A percentile compares a stretch with the other conserved stretches of the same genome.
These are phyloP conservation scores for Symbiotaphrina buchneri DNA, from an alignment of 495 filamentous ascomycete genomes.

Conservation along the genomic window DNA sequence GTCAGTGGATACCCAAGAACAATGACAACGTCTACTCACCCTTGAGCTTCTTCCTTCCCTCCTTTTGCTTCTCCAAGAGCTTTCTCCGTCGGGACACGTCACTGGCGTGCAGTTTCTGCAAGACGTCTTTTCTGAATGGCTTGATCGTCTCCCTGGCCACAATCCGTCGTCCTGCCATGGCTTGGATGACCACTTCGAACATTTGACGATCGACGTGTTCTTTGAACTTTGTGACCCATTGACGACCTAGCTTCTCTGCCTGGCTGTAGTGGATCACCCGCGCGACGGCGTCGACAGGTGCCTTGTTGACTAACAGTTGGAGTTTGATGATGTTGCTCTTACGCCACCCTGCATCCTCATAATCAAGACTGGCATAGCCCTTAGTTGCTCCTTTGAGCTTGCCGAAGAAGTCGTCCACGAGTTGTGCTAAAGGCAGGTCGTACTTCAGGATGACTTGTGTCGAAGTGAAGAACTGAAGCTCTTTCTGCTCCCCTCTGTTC, in stretches of 20 bases:
- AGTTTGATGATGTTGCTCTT: conserved; percentile 67
- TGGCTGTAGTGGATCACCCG: conserved; percentile 69
- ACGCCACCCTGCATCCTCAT: conserved; percentile 83
- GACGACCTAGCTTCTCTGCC: conserved; percentile 46
- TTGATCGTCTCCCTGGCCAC: conserved; percentile 90
- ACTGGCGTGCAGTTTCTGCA: conserved; percentile 81
- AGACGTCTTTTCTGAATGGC: conserved; percentile 85
- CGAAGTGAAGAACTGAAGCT: conserved; percentile 76
- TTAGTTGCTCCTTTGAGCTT: conserved; percentile 81
- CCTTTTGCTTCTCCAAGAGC: conserved; percentile 91
- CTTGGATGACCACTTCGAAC: conserved; percentile 93
- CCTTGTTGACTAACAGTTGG: conserved; percentile 82
- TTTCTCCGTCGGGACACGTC: conserved; percentile 69
- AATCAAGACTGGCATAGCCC: conserved; percentile 70
- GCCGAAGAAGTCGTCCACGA: conserved; percentile 95
- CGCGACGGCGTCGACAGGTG: conserved; percentile 82
- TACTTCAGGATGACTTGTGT: conserved; percentile 93
- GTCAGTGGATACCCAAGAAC: neutral
- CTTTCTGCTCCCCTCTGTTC: conserved; percentile 69
- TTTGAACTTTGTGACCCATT: conserved; percentile 94
- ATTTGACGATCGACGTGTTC: conserved; percentile 89
- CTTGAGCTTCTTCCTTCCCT: conserved; percentile 68
- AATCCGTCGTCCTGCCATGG: conserved; percentile 59
- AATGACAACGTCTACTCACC: conserved; percentile 8
- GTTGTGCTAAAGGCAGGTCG: conserved; percentile 59